These are phyloP conservation scores for Knoxia roxburghii DNA, from an alignment of 257 asterid species.

Conservation along the genomic window DNA sequence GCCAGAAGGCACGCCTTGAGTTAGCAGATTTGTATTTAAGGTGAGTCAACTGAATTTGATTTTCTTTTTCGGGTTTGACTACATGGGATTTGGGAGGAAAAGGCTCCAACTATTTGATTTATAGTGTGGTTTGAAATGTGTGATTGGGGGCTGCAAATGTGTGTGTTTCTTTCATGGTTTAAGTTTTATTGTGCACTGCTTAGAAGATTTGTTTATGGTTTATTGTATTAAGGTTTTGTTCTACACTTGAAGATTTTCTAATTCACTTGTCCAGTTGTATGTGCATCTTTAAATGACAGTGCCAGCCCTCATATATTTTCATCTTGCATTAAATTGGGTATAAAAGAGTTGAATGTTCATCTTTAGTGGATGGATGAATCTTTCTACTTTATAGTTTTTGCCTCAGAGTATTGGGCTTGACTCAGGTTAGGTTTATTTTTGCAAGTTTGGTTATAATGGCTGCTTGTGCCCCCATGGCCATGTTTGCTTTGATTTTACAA, in stretches of 20 bases:
- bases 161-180: not conserved
- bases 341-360: too few species aligned
- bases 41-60: too few species aligned
- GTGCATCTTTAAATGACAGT: not conserved
- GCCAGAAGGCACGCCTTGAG: too few species aligned
- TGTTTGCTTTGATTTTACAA: too few species aligned
- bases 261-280: not conserved
- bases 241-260: not conserved
- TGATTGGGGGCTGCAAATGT: not conserved
- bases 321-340: not conserved
- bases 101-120: not conserved
- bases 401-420: not conserved
- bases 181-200: not conserved
- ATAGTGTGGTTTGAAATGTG: not conserved
- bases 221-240: not conserved
- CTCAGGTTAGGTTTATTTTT: not conserved
- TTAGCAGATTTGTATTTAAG: too few species aligned
- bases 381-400: not conserved
- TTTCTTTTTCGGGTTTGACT: not conserved
- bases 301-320: too few species aligned
- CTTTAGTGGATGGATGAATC: constrained; percentile 15
- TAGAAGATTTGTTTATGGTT: too few species aligned
- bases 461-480: not conserved
- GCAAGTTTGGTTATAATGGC: not conserved
- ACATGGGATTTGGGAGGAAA: not conserved